Evolutionary conservation across 140 eudicot species (phyloP), one percentile per base, ranked within the genome.

Genomic region (Senecio squalidus): DNA sequence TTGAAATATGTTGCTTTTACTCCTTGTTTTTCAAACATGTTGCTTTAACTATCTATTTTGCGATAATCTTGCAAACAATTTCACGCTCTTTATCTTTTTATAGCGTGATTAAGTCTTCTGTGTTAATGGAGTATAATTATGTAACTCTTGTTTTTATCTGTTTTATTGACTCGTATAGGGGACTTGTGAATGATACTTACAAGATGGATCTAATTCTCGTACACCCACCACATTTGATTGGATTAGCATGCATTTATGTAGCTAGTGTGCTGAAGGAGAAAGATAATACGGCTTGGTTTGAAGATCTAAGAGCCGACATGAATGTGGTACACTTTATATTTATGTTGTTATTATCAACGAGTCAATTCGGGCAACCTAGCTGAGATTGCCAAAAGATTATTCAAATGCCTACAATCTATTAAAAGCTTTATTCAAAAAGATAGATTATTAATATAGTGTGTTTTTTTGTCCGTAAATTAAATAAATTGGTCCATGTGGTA

Each of bases 241-340:
- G 96, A 55, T 68, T 93, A 52, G 99, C 99, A 21, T 88, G 95
- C 85, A 80, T 93, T 53, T 93, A 88, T 75, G 88, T 88, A 47
- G 89, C 96, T 22, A 84, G 95, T 43, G 96, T 84, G 56, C 81
- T 78, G 58, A 88, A 78, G 62, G 99, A 93, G 21, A 88, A 93
- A 77, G 99, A 93, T 62, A 93, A 78, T 49, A 74, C 91, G 2
- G 78, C 99, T 61, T 93, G 99, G 99, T 93, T 93, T 64, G 99
- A 93, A 84, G 96, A 93, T 83, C 88, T 93, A 22, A 87, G 88
- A 22, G 99, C 68, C 51, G 96, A 93, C 74, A 93, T 93, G 99
- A 93, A 88, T n/a, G 85, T 82, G 80, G 99, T 93, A 70, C 2
- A 78, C 34, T 15, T 30, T 36, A 15, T 34, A 36, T 36, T 13